phyloP scores from a whole-genome alignment of 257 asterid genomes.

The Solanum phureja region DNA sequence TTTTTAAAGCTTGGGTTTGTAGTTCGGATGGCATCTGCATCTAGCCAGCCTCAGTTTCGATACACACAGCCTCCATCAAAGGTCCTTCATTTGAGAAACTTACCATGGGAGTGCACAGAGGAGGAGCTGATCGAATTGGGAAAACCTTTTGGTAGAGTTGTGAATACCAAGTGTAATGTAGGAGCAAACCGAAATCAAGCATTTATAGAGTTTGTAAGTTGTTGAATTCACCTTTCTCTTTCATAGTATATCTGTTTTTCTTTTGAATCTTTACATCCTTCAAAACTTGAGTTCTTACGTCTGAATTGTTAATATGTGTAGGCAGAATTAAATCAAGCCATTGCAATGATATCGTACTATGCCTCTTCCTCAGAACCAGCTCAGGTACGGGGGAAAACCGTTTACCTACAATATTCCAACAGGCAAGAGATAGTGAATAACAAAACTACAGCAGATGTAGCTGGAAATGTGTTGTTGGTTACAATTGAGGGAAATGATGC shows the following conservation, averaged over 20 bases:
- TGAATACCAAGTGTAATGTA: conserved; percentile 94
- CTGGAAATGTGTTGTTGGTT: conserved; percentile 95
- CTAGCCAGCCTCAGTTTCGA: conserved; percentile 95
- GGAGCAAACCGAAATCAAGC: conserved; percentile 99
- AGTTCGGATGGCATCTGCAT: conserved; percentile 66
- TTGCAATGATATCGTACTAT: conserved; percentile 97
- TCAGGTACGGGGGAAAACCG: conserved; percentile 99
- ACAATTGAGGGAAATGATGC: conserved; percentile 98
- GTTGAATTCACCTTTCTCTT: background rate
- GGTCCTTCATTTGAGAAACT: conserved; percentile 93
- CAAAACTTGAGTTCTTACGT: background rate
- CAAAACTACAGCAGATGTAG: conserved; percentile 97
- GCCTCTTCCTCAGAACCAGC: conserved; percentile 99
- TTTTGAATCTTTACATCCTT: background rate
- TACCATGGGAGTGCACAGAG: conserved; percentile 98
- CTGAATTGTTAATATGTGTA: conserved; percentile 13
- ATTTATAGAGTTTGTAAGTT: conserved; percentile 88
- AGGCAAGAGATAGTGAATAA: conserved; percentile 99
- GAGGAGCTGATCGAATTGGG: conserved; percentile 92
- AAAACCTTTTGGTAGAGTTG: conserved; percentile 93
- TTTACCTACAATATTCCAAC: conserved; percentile 98
- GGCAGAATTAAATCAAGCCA: conserved; percentile 96
- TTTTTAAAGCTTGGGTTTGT: background rate
- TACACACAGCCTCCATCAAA: conserved; percentile 97
- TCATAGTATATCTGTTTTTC: background rate